Base-by-base conservation (phyloP, 805 yeast species). In the Sugiyamaella lignohabitans region DNA sequence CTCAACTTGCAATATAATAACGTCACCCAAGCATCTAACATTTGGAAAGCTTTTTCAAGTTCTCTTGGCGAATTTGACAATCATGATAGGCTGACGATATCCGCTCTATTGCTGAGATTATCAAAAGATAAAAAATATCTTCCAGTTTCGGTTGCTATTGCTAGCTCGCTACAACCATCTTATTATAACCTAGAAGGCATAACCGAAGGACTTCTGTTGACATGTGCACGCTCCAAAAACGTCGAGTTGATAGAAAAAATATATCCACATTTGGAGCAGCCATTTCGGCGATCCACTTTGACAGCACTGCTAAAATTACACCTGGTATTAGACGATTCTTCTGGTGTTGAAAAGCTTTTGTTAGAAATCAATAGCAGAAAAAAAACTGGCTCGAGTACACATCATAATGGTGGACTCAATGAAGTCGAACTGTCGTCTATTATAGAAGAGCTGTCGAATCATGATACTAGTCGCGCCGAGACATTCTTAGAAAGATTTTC, bases 161-260 rank as follows among this genome's bases (percentile, higher is more conserved):
- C 40, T 3, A 16, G 29, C 4, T 18, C 19, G 21, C 21, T 57
- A 10, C 57, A 58, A 2, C 23, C 19, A 34, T 39, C 39, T 5
- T 35, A 30, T 10, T 57, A 54, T 40, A 38, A 36, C 10, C 34
- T 19, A 5, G 54, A 46, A 14, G 55, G 58, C 3, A 24, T 57
- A 4, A 47, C 57, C 4, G 59, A 55, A 38, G 53, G 59, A 14
- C 38, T 57, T n/a, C 29, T 57, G 14, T 41, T 48, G 32, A 48
- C 47, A 27, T 52, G 58, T 40, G 49, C 57, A 11, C 29, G 58
- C 22, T 40, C 49, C 6, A 21, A 27, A 36, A 37, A 57, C 20
- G 32, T 27, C 5, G 32, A 39, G 20, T 50, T 57, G 45, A 53
- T 56, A 4, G 27, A 39, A 17, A 38, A 44, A 23, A 42, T 57